Evolutionary conservation across 164 flowering plant species (phyloP), one percentile per base, ranked within the genome.

Genomic region (Aristolochia fimbriata): DNA sequence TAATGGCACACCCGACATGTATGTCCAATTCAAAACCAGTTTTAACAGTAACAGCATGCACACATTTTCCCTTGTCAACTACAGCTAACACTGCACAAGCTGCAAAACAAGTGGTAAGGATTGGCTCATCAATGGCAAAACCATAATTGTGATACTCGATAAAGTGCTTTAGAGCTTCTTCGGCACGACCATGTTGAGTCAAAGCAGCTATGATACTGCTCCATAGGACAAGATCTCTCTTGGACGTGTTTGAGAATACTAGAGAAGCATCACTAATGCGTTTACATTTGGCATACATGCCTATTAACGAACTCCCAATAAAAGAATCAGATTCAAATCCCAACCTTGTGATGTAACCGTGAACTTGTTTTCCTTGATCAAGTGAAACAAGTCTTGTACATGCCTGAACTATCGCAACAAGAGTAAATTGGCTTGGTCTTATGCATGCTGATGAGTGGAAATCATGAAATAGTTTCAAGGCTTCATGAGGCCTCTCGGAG

Each of bases 41-140:
- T 72, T 81, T 86, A n/a, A 82, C 55, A 14, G 73, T 78, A 47
- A 62, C 67, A 22, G 84, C 88, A 68, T 84, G 93, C 63, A 81
- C 24, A 71, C 76, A 77, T 58, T 62, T 70, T 14, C 85, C 97
- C 57, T 75, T 77, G 1, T 24, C 13, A 49, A 71, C 71, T 50
- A 65, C 63, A 50, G 75, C 62, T 49, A 80, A 65, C n/a, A 76
- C 69, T n/a, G 83, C 87, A 63, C 80, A 64, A 0, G 92, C 85
- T 73, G 82, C 84, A 6, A 83, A 70, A 66, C 85, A 85, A 72
- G 77, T 79, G 0, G 95, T 91, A 70, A 79, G 85, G 0, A 91
- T 87, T 61, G 72, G 87, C 71, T 77, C 80, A 77, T 90, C 92
- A 15, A 86, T 81, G 20, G 57, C 66, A 69, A 79, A 47, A 0